Conservation (phyloP, 176 grass and related monocot genomes). For the Pontederia paniculata region DNA sequence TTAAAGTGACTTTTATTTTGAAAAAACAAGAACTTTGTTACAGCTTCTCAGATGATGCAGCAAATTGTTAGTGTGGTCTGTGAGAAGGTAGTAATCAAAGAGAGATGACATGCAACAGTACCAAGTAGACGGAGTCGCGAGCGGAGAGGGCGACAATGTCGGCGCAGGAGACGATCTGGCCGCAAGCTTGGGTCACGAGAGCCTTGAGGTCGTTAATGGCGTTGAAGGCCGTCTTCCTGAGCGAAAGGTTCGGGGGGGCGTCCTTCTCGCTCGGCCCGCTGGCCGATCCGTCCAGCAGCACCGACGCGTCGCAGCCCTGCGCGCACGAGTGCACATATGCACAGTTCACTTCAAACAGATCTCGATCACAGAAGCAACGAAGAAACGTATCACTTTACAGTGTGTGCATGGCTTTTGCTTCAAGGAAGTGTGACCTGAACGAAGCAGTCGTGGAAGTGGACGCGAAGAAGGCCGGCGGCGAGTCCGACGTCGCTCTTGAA, state of each 20-base stretch:
- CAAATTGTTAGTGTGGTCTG: no score
- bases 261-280: slow-evolving; percentile 27
- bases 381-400: no score
- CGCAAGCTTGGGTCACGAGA: slow-evolving; percentile 25
- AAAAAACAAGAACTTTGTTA: no score
- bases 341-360: no score
- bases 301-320: slow-evolving; percentile 59
- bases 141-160: slow-evolving; percentile 49
- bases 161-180: slow-evolving; percentile 57
- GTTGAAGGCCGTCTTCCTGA: slow-evolving; percentile 41
- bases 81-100: neutral
- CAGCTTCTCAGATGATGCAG: no score
- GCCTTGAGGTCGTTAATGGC: slow-evolving; percentile 50
- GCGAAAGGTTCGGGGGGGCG: slow-evolving; percentile 19
- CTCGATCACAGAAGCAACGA: neutral
- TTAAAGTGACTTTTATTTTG: no score
- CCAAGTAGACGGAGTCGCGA: slow-evolving; percentile 43
- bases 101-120: slow-evolving; percentile 1
- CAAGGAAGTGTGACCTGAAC: slow-evolving; percentile 47
- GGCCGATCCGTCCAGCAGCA: slow-evolving; percentile 23
- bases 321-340: no score
- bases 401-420: no score
- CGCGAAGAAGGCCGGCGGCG: slow-evolving; percentile 39
- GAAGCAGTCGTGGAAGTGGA: slow-evolving; percentile 86
- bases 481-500: slow-evolving; percentile 33